A percentile compares a stretch with the other conserved stretches of the same genome.
These are phyloP conservation scores for Candida takata DNA, from an alignment of 805 yeast species.

Conservation along the genomic window DNA sequence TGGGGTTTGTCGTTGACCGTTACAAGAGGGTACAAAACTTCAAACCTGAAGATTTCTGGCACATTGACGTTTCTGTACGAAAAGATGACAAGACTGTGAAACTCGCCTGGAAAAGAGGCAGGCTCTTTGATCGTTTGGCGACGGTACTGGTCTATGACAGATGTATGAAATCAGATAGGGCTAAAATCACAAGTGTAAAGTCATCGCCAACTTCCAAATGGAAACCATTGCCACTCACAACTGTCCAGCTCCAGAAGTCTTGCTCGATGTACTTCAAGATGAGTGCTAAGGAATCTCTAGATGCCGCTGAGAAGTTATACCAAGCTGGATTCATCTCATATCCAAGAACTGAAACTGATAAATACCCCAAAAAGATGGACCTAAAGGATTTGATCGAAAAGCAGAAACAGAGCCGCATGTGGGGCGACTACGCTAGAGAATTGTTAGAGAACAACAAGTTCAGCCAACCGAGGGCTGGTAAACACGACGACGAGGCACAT, in stretches of 20 bases:
- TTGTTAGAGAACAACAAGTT: constrained; percentile 38
- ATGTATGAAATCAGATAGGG: constrained; percentile 45
- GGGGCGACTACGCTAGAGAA: constrained; percentile 66
- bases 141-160: constrained; percentile 60
- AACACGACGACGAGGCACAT: constrained; percentile 90
- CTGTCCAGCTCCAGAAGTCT: constrained; percentile 86
- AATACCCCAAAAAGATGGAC: constrained; percentile 73
- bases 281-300: constrained; percentile 74
- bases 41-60: constrained; percentile 77
- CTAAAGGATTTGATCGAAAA: constrained; percentile 51
- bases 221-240: constrained; percentile 87
- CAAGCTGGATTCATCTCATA: constrained; percentile 83
- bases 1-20: constrained; percentile 94
- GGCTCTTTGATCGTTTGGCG: constrained; percentile 64
- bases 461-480: constrained; percentile 70
- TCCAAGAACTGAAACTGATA: constrained; percentile 97
- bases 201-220: constrained; percentile 65
- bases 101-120: constrained; percentile 68
- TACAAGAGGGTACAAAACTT: constrained; percentile 69
- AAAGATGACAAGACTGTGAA: constrained; percentile 34
- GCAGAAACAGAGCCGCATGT: constrained; percentile 46
- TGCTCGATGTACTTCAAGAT: constrained; percentile 70
- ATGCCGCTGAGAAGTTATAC: constrained; percentile 77
- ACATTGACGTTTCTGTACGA: constrained; percentile 44
- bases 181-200: constrained; percentile 41